phyloP scores from a whole-genome alignment of 805 yeast genomes.

The Candida insectorum region DNA sequence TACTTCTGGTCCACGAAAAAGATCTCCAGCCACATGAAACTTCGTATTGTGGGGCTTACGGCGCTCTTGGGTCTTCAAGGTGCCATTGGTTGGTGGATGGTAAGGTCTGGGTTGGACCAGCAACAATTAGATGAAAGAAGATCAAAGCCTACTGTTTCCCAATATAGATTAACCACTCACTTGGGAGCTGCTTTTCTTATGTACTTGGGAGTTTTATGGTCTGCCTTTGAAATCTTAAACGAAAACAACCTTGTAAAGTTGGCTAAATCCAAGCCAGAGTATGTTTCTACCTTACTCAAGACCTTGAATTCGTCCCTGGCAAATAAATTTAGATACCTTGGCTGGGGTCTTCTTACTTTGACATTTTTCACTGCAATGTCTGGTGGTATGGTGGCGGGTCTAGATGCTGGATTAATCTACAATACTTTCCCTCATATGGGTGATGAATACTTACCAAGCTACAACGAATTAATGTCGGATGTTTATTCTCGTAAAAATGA shows the following conservation, averaged over 20 bases:
- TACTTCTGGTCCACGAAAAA: slow-evolving; percentile 69
- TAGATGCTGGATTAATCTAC: slow-evolving; percentile 95
- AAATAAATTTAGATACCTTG: slow-evolving; percentile 51
- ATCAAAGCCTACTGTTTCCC: slow-evolving; percentile 96
- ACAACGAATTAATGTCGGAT: slow-evolving; percentile 74
- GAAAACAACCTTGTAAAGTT: slow-evolving; percentile 62
- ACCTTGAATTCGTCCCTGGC: slow-evolving; percentile 61
- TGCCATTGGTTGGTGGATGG: slow-evolving; percentile 99
- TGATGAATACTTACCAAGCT: slow-evolving; percentile 69
- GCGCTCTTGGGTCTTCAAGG: slow-evolving; percentile 89
- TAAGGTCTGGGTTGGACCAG: slow-evolving; percentile 86
- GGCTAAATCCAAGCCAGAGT: slow-evolving; percentile 43
- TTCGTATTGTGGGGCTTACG: slow-evolving; percentile 68
- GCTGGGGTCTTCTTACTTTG: slow-evolving; percentile 57
- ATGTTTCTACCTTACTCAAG: slow-evolving; percentile 50
- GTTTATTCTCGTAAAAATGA: slow-evolving; percentile 66
- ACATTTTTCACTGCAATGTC: slow-evolving; percentile 92
- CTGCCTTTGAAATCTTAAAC: slow-evolving; percentile 79
- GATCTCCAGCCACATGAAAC: slow-evolving; percentile 65
- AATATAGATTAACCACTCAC: slow-evolving; percentile 90
- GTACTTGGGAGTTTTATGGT: slow-evolving; percentile 85
- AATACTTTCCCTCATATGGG: slow-evolving; percentile 98
- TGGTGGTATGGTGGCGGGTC: slow-evolving; percentile 97
- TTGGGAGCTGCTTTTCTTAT: slow-evolving; percentile 87
- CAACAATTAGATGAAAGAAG: slow-evolving; percentile 72